Conservation (phyloP, 2,329 filamentous ascomycete genomes). For the Penicillium brevicompactum region DNA sequence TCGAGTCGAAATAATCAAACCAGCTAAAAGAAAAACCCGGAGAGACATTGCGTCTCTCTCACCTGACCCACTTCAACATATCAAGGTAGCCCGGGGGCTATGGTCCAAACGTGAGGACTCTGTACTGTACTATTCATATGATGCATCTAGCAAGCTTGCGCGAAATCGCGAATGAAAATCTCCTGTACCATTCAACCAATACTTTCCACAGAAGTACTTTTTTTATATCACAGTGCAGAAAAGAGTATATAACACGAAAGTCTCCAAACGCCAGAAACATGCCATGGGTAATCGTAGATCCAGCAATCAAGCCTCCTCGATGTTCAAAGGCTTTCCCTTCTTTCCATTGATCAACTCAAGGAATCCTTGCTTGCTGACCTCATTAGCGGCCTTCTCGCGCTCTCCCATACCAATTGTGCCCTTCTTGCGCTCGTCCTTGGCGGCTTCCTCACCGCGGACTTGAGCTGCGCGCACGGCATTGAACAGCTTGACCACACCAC, state of each 20-base stretch:
- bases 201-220: slow-evolving; percentile 23
- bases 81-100: not conserved
- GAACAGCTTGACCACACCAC: slow-evolving; percentile 94
- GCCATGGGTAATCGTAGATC: slow-evolving; percentile 29
- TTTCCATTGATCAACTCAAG: slow-evolving; percentile 76
- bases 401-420: slow-evolving; percentile 77
- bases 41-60: not conserved
- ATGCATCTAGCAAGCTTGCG: slow-evolving; percentile 22
- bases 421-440: slow-evolving; percentile 64
- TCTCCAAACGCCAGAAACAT: slow-evolving; percentile 38
- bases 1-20: slow-evolving; percentile 54
- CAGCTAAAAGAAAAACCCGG: slow-evolving; percentile 3
- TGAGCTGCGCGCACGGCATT: slow-evolving; percentile 93
- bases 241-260: slow-evolving; percentile 20
- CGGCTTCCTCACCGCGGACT: slow-evolving; percentile 79
- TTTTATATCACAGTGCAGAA: slow-evolving; percentile 18
- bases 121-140: slow-evolving; percentile 33
- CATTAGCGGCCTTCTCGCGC: slow-evolving; percentile 84
- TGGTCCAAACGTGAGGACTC: slow-evolving; percentile 18
- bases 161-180: slow-evolving; percentile 29
- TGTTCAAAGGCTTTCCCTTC: slow-evolving; percentile 53
- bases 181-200: slow-evolving; percentile 27
- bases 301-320: slow-evolving; percentile 44
- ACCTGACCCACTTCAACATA: not conserved
- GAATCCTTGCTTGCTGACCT: slow-evolving; percentile 97